These are phyloP conservation scores for Aspergillus sp. DNA, from an alignment of 2,329 filamentous ascomycete species.

Conservation along the genomic window DNA sequence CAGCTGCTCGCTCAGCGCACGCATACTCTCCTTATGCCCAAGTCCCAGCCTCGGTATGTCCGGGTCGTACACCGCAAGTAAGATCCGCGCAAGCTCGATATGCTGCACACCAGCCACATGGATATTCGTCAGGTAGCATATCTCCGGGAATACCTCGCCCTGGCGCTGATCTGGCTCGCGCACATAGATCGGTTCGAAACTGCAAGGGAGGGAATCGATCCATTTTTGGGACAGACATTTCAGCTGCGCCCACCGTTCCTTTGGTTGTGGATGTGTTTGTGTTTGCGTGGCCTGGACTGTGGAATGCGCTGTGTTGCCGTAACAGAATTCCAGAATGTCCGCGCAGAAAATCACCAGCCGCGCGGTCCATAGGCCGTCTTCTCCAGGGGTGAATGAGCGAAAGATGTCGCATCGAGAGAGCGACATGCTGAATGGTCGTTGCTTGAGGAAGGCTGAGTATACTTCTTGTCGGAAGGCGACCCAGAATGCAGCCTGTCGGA, in stretches of 20 bases:
- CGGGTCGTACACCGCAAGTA: slow-evolving; percentile 57
- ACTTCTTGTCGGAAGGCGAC: slow-evolving; percentile 51
- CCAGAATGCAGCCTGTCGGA: slow-evolving; percentile 47
- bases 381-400: slow-evolving; percentile 1
- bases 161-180: slow-evolving; percentile 32
- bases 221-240: slow-evolving; percentile 45
- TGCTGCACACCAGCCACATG: slow-evolving; percentile 62
- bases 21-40: background rate
- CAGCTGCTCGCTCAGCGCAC: background rate
- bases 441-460: slow-evolving; percentile 44
- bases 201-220: slow-evolving; percentile 43
- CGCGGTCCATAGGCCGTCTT: slow-evolving; percentile 46
- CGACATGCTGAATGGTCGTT: slow-evolving; percentile 27
- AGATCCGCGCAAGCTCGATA: slow-evolving; percentile 56
- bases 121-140: slow-evolving; percentile 54
- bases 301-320: slow-evolving; percentile 28
- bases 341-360: slow-evolving; percentile 60
- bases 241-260: background rate
- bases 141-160: slow-evolving; percentile 53
- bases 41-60: slow-evolving; percentile 24
- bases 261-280: slow-evolving; percentile 24
- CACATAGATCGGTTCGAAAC: slow-evolving; percentile 57
- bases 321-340: slow-evolving; percentile 63
- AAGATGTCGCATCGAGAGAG: slow-evolving; percentile 7
- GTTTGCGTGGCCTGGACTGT: background rate